These are phyloP conservation scores for Quercus engelmannii DNA, from an alignment of 306 rosid species.

Conservation along the genomic window DNA sequence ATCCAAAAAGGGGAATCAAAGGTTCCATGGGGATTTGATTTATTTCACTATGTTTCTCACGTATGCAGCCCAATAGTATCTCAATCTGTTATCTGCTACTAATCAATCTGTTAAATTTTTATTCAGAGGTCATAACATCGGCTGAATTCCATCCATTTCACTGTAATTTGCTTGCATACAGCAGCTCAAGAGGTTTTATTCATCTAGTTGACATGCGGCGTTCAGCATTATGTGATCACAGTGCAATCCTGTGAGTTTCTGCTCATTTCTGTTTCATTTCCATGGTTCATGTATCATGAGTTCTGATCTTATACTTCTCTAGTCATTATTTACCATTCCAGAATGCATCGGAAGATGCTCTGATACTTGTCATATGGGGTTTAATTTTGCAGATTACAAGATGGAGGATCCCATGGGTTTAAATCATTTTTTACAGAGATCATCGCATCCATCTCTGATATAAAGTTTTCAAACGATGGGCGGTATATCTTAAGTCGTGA, in stretches of 20 bases:
- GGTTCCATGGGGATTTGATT: background rate
- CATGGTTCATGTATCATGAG: background rate
- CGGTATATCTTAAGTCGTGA: slow-evolving; percentile 59
- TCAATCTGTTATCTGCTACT: background rate
- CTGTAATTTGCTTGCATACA: slow-evolving; percentile 70
- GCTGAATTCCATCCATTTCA: slow-evolving; percentile 79
- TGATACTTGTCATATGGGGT: slow-evolving; percentile 25
- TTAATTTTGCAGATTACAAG: slow-evolving; percentile 51
- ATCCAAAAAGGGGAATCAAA: background rate
- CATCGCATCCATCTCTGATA: slow-evolving; percentile 55
- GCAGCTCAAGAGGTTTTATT: slow-evolving; percentile 72
- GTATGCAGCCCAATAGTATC: background rate
- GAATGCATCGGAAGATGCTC: slow-evolving; percentile 2
- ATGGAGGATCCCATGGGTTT: slow-evolving; percentile 35
- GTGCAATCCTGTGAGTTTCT: slow-evolving; percentile 52
- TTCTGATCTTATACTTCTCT: background rate
- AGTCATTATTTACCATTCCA: slow-evolving; percentile 4
- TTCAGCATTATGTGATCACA: slow-evolving; percentile 59
- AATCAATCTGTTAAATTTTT: slow-evolving; percentile 3
- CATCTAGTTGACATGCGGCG: slow-evolving; percentile 70
- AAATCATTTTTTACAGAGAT: slow-evolving; percentile 60
- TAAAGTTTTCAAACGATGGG: slow-evolving; percentile 55
- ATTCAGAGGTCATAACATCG: slow-evolving; percentile 62
- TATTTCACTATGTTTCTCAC: background rate
- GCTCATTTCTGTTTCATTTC: background rate